These are phyloP conservation scores for Wickerhamiella allomyrinae DNA, from an alignment of 805 yeast species.

Conservation along the genomic window DNA sequence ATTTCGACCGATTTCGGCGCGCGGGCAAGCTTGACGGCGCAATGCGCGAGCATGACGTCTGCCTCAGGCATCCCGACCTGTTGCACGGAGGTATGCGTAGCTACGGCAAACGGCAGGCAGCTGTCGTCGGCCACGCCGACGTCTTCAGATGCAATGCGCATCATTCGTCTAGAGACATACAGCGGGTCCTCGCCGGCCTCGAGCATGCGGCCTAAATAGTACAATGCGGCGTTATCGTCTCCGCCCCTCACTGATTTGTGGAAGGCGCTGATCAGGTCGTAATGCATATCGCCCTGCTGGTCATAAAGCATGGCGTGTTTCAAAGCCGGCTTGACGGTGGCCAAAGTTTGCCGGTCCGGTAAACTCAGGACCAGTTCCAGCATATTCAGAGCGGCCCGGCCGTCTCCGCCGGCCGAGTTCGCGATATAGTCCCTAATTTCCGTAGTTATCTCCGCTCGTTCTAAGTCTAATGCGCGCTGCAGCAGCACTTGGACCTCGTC, in stretches of 20 bases:
- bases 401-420: slow-evolving; percentile 73
- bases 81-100: slow-evolving; percentile 76
- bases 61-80: slow-evolving; percentile 93
- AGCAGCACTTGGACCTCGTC: slow-evolving; percentile 42
- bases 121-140: slow-evolving; percentile 74
- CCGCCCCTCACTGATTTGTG: slow-evolving; percentile 88
- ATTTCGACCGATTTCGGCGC: slow-evolving; percentile 80
- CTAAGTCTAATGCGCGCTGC: slow-evolving; percentile 34
- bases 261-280: slow-evolving; percentile 89
- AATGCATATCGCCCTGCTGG: slow-evolving; percentile 79
- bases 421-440: slow-evolving; percentile 56
- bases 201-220: slow-evolving; percentile 76
- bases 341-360: slow-evolving; percentile 15
- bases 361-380: slow-evolving; percentile 40
- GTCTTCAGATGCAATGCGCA: slow-evolving; percentile 91
- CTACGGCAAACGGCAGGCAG: slow-evolving; percentile 72
- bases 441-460: slow-evolving; percentile 33
- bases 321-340: slow-evolving; percentile 25
- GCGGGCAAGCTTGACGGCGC: slow-evolving; percentile 76
- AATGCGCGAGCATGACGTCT: slow-evolving; percentile 76
- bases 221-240: slow-evolving; percentile 78
- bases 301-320: slow-evolving; percentile 55
- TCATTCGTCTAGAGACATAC: slow-evolving; percentile 80
- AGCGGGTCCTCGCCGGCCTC: slow-evolving; percentile 89
- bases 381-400: slow-evolving; percentile 67